Percentiles rank a stretch among this genome's conserved stretches.
Evolutionary conservation across 257 asterid species (phyloP).

Genomic region (Nicotiana obtusifolia): DNA sequence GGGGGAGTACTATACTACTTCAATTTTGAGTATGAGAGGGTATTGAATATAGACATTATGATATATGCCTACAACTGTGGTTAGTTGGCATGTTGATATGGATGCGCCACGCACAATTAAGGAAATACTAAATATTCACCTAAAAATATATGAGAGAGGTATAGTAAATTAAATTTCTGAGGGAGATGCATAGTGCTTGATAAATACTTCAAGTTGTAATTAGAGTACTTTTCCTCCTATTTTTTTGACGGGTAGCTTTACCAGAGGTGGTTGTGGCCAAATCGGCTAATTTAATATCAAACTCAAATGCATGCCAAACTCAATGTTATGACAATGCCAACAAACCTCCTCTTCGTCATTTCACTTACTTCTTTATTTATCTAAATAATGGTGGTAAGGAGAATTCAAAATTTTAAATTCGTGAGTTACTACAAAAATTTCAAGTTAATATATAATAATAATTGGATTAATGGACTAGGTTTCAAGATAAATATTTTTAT

Average conservation of each 20-base stretch:
- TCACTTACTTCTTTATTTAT: neutral
- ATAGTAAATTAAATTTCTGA: neutral
- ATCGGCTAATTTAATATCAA: neutral
- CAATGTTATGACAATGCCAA: neutral
- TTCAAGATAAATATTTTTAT: no score
- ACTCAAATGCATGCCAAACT: neutral
- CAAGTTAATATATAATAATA: no score
- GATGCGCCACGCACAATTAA: neutral
- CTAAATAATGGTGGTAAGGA: no score
- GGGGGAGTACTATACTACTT: neutral
- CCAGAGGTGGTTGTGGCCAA: conserved; percentile 1
- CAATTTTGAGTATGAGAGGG: neutral
- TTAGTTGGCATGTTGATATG: neutral
- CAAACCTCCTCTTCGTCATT: neutral
- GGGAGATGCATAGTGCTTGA: neutral
- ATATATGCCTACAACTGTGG: neutral
- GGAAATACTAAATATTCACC: neutral
- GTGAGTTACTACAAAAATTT: no score
- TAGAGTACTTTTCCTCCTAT: neutral
- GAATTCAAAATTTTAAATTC: no score
- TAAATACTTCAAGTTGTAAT: neutral
- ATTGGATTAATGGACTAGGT: no score
- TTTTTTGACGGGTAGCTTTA: neutral
- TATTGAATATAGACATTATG: neutral
- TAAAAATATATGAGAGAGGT: neutral